Evolutionary conservation across 805 yeast genomes (phyloP), one percentile per base, ranked within the genome.

Genomic region (Hemisphaericaspora nanyangensis): DNA sequence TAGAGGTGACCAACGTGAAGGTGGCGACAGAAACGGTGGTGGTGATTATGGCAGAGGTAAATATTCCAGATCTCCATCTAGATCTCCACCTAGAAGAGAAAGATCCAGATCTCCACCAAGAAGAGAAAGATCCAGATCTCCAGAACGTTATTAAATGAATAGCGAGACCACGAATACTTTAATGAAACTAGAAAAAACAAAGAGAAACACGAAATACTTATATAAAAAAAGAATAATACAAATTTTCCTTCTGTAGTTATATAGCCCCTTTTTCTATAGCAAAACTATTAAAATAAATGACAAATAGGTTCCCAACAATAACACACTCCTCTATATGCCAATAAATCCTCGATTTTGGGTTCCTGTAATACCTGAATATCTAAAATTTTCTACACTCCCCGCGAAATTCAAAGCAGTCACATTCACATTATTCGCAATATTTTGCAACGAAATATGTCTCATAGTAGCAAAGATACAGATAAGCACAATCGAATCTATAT

Each of bases 21-120:
- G 46, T 29, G 47, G 48, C 30, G 44, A 46, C 11, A 39, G 46
- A n/a, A 40, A 52, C 30, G 53, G 53, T 29, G 52, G 53, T 25
- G 51, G 43, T 31, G 52, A 48, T 17, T 42, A 39, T 30, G 45
- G 42, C 24, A n/a, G 35, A 33, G 39, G 39, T 19, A 38, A 34
- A 35, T 40, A 39, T 26, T 38, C 43, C 16, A 45, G 46, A 42
- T 42, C 48, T 10, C 48, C 48, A 7, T 45, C 48, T 7, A 52
- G 68, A 39, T 56, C 66, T 19, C 64, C 63, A 13, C 58, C 68
- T 10, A 56, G 71, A 47, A 54, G 58, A 47, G 63, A 60, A 17
- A 55, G 63, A 42, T 62, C 68, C 34, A 56, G 69, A 49, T 65
- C 72, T 17, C 70, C 72, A 35, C 58, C 68, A 10, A 56, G 71